Base-by-base conservation (phyloP, 352 stramenopile species). In the Globisporangium orthogonon region DNA sequence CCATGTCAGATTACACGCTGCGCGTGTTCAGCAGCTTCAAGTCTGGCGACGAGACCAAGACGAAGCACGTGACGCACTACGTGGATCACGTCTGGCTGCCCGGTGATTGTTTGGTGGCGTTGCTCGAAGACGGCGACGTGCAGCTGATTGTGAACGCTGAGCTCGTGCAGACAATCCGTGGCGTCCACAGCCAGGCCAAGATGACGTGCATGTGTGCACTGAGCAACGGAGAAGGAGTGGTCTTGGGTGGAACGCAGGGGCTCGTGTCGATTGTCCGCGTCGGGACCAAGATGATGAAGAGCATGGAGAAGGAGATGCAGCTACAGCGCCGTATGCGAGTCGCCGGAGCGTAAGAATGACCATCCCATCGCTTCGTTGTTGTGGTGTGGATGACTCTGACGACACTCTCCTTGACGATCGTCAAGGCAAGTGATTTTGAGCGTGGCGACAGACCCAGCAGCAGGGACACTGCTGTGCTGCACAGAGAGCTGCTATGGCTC, bases 101-200 rank as follows among this genome's bases (percentile, higher is more conserved):
- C 0, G 73, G 84, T 18, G 80, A 93, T 49, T 77, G 73, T 2
- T 52, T 93, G 1, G 67, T 93, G 0, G 81, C 74, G 2, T 52
- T 93, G 17, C 71, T 93, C 0, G 77, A 88, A 30, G 74, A 87
- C 56, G 83, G 83, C 28, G 78, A 84, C 52, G 73, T 93, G 45
- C 80, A 93, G 60, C 67, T 89, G 2, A 73, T 93, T 15, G 65
- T 89, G 44, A 88, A 93, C 37, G 78, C 73, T 2, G 81, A 91
- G 55, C 61, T 93, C 13, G 30, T 89, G 4, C 83, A 90, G 57
- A 91, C 80, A 1, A 64, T 90, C 7, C 78, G 69, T 30, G 53
- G 67, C n/a, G 65, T 89, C 11, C 79, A 90, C 44, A 78, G 81
- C 54, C 61, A 69, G 29, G 65, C 68, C 1, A 58, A 57, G 3